These are phyloP conservation scores for Acorus gramineus DNA, from an alignment of 106 monocot species.

Conservation along the genomic window DNA sequence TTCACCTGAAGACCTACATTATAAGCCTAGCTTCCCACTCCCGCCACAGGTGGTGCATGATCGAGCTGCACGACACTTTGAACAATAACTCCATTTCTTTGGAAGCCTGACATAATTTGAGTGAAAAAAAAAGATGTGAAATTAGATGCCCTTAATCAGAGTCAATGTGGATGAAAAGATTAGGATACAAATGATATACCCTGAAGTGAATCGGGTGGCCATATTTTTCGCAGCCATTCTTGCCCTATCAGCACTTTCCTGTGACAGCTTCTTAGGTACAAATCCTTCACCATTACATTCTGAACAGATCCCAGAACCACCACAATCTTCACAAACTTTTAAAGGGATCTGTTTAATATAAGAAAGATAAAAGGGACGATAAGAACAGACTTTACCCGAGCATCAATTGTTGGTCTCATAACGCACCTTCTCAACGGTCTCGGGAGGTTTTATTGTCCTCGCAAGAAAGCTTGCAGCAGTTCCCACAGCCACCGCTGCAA, in stretches of 20 bases:
- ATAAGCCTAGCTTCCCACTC: slow-evolving; percentile 44
- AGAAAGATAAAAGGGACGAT: slow-evolving; percentile 2
- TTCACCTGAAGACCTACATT: neutral
- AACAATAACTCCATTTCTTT: slow-evolving; percentile 89
- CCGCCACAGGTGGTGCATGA: slow-evolving; percentile 65
- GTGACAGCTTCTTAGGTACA: slow-evolving; percentile 65
- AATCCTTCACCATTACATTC: slow-evolving; percentile 93
- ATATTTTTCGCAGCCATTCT: slow-evolving; percentile 70
- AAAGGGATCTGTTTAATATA: slow-evolving; percentile 32
- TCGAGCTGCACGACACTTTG: slow-evolving; percentile 72
- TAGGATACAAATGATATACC: slow-evolving; percentile 23
- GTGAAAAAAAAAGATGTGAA: neutral
- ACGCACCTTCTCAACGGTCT: slow-evolving; percentile 17
- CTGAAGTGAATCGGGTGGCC: slow-evolving; percentile 84
- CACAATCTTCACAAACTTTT: slow-evolving; percentile 68
- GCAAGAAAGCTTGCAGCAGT: slow-evolving; percentile 48
- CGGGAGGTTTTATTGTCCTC: slow-evolving; percentile 38
- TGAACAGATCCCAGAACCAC: slow-evolving; percentile 73
- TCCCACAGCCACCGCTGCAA: slow-evolving; percentile 54
- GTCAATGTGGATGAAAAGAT: neutral
- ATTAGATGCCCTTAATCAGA: too few species aligned
- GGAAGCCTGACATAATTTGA: slow-evolving; percentile 54
- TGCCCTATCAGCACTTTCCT: slow-evolving; percentile 62
- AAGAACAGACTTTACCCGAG: neutral
- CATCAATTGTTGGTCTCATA: neutral